Conservation (phyloP, 31 red algal species). For the Porphyra umbilicalis region DNA sequence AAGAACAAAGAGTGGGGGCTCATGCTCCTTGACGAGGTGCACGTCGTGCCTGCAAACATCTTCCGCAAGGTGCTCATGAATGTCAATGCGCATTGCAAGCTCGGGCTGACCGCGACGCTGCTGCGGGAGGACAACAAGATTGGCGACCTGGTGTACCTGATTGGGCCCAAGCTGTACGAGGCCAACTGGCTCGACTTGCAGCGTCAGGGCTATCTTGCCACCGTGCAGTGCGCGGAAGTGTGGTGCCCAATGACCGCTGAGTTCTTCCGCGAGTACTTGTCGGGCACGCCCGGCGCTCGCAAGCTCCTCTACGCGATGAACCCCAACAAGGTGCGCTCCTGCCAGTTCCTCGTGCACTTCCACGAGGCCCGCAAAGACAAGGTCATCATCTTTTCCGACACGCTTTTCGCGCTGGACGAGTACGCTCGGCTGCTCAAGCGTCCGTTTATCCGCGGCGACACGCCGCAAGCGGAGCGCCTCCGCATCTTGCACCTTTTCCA, state of each 20-base stretch:
- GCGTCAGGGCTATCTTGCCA: slow-evolving; percentile 80
- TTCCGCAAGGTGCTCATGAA: slow-evolving; percentile 96
- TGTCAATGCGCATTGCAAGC: slow-evolving; percentile 94
- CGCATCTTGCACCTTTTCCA: slow-evolving; percentile 88
- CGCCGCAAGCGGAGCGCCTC: slow-evolving; percentile 83
- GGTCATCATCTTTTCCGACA: slow-evolving; percentile 96
- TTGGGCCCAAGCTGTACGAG: slow-evolving; percentile 97
- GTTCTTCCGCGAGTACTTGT: slow-evolving; percentile 87
- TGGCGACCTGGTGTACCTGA: slow-evolving; percentile 91
- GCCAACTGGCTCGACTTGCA: slow-evolving; percentile 98
- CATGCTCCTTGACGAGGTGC: slow-evolving; percentile 95
- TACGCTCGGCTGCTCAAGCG: slow-evolving; percentile 60
- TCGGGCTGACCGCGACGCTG: slow-evolving; percentile 94
- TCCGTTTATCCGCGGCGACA: slow-evolving; percentile 91
- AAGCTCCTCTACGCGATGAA: slow-evolving; percentile 99
- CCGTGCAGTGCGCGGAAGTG: slow-evolving; percentile 96
- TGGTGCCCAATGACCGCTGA: slow-evolving; percentile 99
- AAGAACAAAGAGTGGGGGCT: slow-evolving; percentile 90
- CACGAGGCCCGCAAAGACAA: slow-evolving; percentile 92
- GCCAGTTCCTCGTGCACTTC: slow-evolving; percentile 81
- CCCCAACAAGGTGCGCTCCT: slow-evolving; percentile 91
- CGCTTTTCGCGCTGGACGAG: slow-evolving; percentile 79
- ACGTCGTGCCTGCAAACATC: slow-evolving; percentile 97
- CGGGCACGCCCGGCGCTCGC: slow-evolving; percentile 42
- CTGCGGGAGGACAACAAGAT: slow-evolving; percentile 96